A percentile compares a stretch with the other conserved stretches of the same genome.
These are phyloP conservation scores for Solanum chiquidenum DNA, from an alignment of 257 asterid genomes.

Conservation along the genomic window DNA sequence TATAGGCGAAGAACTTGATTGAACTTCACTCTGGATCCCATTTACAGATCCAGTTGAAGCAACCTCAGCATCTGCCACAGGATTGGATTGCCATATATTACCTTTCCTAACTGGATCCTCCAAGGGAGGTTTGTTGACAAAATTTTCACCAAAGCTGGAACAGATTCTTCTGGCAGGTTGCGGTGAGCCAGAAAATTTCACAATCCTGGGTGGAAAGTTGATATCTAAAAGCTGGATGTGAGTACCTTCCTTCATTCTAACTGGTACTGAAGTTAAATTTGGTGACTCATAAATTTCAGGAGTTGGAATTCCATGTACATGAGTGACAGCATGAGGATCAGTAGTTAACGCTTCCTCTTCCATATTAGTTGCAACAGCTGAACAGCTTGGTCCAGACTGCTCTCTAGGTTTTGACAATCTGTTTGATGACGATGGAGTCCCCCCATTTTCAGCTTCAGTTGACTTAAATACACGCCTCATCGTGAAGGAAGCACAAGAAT, in stretches of 20 bases:
- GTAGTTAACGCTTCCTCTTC: slow-evolving; percentile 24
- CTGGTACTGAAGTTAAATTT: slow-evolving; percentile 40
- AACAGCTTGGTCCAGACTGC: slow-evolving; percentile 35
- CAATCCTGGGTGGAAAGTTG: slow-evolving; percentile 72
- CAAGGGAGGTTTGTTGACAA: slow-evolving; percentile 11
- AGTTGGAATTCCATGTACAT: slow-evolving; percentile 54
- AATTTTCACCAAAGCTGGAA: slow-evolving; percentile 34
- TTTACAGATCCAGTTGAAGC: slow-evolving; percentile 79
- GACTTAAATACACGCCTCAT: slow-evolving; percentile 77
- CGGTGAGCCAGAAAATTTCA: slow-evolving; percentile 27
- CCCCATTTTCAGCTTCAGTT: slow-evolving; percentile 47
- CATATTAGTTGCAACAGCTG: slow-evolving; percentile 16
- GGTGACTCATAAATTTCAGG: slow-evolving; percentile 76
- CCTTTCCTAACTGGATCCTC: slow-evolving; percentile 6
- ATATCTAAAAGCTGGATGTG: slow-evolving; percentile 79
- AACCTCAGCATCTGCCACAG: slow-evolving; percentile 45
- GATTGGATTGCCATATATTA: slow-evolving; percentile 17
- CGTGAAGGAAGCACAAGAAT: slow-evolving; percentile 86
- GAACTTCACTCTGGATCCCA: slow-evolving; percentile 60
- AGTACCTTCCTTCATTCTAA: slow-evolving; percentile 39
- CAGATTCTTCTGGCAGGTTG: slow-evolving; percentile 23
- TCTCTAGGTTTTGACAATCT: slow-evolving; percentile 26
- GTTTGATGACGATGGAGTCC: slow-evolving; percentile 47
- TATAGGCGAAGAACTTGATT: slow-evolving; percentile 39
- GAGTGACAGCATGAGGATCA: slow-evolving; percentile 26